phyloP scores from a whole-genome alignment of 2,329 filamentous ascomycete species.

The Teratosphaeria pseudoeucalypti region DNA sequence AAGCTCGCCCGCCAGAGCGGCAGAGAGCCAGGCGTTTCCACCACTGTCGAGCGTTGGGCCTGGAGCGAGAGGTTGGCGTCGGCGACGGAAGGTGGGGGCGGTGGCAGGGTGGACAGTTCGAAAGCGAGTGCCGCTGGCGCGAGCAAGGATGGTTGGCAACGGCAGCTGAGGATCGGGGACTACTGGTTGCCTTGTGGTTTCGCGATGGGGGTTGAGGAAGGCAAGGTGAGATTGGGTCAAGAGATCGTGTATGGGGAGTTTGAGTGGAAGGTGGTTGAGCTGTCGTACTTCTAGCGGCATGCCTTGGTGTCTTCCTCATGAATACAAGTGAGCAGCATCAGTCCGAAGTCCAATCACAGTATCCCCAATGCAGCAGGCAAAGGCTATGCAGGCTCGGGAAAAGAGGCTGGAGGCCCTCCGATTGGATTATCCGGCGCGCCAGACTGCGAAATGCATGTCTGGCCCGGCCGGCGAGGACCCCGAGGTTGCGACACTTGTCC shows the following conservation, averaged over 20 bases:
- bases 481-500: no score
- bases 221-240: constrained; percentile 21
- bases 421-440: no score
- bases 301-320: background rate
- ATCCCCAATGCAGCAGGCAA: no score
- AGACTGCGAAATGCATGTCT: no score
- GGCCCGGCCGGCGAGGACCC: no score
- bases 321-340: background rate
- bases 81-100: background rate
- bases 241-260: constrained; percentile 24
- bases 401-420: no score
- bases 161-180: constrained; percentile 29
- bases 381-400: no score
- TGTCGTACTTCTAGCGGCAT: constrained; percentile 4
- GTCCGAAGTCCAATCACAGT: no score
- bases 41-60: constrained; percentile 48
- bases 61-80: constrained; percentile 18
- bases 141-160: constrained; percentile 24
- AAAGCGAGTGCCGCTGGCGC: constrained; percentile 1
- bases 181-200: constrained; percentile 31
- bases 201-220: constrained; percentile 23
- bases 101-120: background rate
- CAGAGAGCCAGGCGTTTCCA: background rate
- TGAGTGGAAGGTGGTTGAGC: constrained; percentile 31
- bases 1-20: constrained; percentile 20